Evolutionary conservation across 2,329 filamentous ascomycete species (phyloP), one percentile per base, ranked within the genome.

Genomic region (Cercospora janseana): DNA sequence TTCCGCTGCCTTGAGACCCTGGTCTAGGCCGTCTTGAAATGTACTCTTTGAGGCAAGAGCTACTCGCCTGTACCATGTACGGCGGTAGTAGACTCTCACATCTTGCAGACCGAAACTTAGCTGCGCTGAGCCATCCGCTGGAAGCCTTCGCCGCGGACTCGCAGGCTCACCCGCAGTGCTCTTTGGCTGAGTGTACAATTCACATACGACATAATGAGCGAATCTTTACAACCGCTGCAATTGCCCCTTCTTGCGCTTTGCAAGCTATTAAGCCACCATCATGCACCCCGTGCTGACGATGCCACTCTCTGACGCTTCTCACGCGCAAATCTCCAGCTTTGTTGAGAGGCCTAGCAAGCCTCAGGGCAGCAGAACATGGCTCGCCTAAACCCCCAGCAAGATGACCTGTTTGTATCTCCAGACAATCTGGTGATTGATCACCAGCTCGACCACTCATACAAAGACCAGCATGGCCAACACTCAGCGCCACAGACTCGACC

Each of bases 381-480:
- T 34, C 15, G 28, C 28, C 16, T 32, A 9, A 34, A 20, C 28
- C 13, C 28, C 13, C 40, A 46, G 23, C 43, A 32, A 35, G 54
- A 56, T 31, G 43, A 48, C 54, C 16, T 56, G 51, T 56, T 56
- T 18, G 42, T 56, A 21, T 55, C 54, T 44, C 56, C 54, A 46
- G 56, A 54, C 32, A 21, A 44, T 54, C 56, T 58, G 41, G 28
- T 54, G 54, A 51, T 56, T 16, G 42, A 54, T 38, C 48, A 57
- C 23, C 46, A 50, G 6, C 24, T 51, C 34, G 46, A 42, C 41
- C 40, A 34, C 21, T n/a, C 21, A 29, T 48, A 41, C 46, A 51
- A 42, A 20, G 23, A 27, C n/a, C 40, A 43, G 13, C 37, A 48
- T n/a, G 31, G 20, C 34, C 47, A 42, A 27, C 44, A 38, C n/a